A percentile compares a stretch with the other conserved stretches of the same genome.
Conservation (phyloP, 2,329 filamentous ascomycete species). For the Ascochyta viciae-villosae region DNA sequence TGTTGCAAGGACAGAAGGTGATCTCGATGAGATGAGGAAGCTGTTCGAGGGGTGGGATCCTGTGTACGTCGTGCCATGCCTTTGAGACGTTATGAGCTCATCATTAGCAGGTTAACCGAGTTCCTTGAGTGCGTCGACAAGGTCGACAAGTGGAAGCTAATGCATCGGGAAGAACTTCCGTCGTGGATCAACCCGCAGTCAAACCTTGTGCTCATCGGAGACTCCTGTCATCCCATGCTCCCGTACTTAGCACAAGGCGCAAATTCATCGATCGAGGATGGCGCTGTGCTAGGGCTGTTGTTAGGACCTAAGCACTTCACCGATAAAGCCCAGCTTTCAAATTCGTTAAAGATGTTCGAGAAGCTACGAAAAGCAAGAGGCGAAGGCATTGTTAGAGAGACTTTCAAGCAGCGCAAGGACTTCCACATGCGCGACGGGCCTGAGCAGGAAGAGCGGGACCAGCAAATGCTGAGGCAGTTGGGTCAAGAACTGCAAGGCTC, state of each 20-base stretch:
- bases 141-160: constrained; percentile 74
- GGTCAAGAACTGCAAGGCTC: constrained; percentile 58
- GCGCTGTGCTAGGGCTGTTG: constrained; percentile 67
- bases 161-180: constrained; percentile 55
- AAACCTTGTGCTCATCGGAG: constrained; percentile 61
- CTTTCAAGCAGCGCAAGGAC: constrained; percentile 59
- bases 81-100: constrained; percentile 24
- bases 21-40: constrained; percentile 66
- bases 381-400: constrained; percentile 66
- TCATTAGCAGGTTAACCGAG: constrained; percentile 24
- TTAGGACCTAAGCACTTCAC: constrained; percentile 45
- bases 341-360: constrained; percentile 55
- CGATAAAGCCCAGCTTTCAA: constrained; percentile 36
- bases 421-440: constrained; percentile 59
- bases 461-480: constrained; percentile 63
- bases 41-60: constrained; percentile 72
- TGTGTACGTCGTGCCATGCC: constrained; percentile 51
- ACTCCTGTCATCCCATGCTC: constrained; percentile 46
- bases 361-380: constrained; percentile 56
- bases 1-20: constrained; percentile 60
- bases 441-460: constrained; percentile 65
- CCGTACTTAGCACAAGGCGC: constrained; percentile 57
- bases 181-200: constrained; percentile 54
- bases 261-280: constrained; percentile 72
- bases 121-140: constrained; percentile 57